These are phyloP conservation scores for Lithospermum erythrorhizon DNA, from an alignment of 257 asterid genomes.

Conservation along the genomic window DNA sequence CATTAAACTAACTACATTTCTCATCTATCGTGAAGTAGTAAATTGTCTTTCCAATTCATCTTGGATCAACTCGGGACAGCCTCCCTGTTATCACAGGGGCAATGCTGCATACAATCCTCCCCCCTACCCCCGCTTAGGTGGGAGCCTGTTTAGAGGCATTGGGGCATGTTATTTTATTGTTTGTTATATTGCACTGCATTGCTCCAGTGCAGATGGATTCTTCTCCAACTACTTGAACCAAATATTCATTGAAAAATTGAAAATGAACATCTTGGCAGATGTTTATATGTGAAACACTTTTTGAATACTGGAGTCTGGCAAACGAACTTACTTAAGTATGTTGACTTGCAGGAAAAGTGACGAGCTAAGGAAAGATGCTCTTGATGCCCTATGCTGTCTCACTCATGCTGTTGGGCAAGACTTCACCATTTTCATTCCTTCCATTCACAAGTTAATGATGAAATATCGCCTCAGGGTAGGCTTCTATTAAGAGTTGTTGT, in stretches of 20 bases:
- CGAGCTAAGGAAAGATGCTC: slow-evolving; percentile 83
- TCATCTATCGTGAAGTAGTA: no score
- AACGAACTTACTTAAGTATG: slow-evolving; percentile 8
- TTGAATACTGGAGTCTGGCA: not conserved
- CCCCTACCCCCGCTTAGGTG: no score
- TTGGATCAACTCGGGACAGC: no score
- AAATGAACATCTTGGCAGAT: not conserved
- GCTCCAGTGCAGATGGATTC: not conserved
- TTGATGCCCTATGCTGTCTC: slow-evolving; percentile 88
- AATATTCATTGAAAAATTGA: not conserved
- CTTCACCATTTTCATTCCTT: slow-evolving; percentile 81
- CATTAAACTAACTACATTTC: no score
- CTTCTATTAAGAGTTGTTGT: not conserved
- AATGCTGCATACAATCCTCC: no score
- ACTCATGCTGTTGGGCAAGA: slow-evolving; percentile 98
- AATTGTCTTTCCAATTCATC: no score
- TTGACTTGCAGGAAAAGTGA: slow-evolving; percentile 63
- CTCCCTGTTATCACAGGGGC: no score
- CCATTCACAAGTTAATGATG: slow-evolving; percentile 79
- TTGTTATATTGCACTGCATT: not conserved
- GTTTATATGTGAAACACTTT: not conserved
- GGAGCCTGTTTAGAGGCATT: no score
- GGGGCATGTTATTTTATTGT: no score
- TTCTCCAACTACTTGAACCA: not conserved
- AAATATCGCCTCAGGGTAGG: slow-evolving; percentile 78